These are phyloP conservation scores for Sugiyamaella americana DNA, from an alignment of 805 yeast species.

Conservation along the genomic window DNA sequence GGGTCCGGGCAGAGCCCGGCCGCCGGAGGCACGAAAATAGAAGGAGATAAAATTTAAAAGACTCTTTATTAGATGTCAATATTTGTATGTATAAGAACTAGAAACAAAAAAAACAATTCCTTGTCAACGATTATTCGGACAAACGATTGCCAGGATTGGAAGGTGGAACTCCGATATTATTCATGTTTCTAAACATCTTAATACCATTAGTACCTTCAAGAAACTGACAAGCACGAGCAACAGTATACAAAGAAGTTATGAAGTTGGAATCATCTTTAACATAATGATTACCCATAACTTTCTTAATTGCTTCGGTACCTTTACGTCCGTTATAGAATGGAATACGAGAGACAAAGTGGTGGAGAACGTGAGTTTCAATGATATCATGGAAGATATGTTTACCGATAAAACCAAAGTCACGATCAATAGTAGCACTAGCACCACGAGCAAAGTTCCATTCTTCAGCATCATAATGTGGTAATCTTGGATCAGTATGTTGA, in stretches of 20 bases:
- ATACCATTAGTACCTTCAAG: constrained; percentile 66
- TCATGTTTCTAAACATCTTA: constrained; percentile 66
- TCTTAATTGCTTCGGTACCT: constrained; percentile 70
- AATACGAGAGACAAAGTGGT: constrained; percentile 75
- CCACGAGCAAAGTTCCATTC: constrained; percentile 81
- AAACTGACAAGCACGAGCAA: constrained; percentile 59
- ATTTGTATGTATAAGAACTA: constrained; percentile 2
- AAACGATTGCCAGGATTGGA: background rate
- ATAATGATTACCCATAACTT: constrained; percentile 82
- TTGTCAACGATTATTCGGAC: background rate
- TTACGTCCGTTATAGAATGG: constrained; percentile 78
- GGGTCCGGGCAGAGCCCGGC: too few species aligned
- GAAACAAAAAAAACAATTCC: constrained; percentile 2
- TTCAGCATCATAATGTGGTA: constrained; percentile 71
- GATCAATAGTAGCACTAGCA: constrained; percentile 83
- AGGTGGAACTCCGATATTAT: constrained; percentile 45
- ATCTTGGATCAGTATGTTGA: constrained; percentile 72
- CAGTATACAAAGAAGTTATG: constrained; percentile 56
- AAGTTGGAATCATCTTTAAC: constrained; percentile 61
- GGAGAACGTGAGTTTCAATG: constrained; percentile 85
- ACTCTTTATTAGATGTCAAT: too few species aligned
- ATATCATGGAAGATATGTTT: constrained; percentile 77
- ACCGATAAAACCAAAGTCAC: constrained; percentile 78
- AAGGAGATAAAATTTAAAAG: too few species aligned
- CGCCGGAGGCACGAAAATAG: too few species aligned